Evolutionary conservation across 2,329 filamentous ascomycete genomes (phyloP).

Genomic region (Sarocladiaceae sp.): DNA sequence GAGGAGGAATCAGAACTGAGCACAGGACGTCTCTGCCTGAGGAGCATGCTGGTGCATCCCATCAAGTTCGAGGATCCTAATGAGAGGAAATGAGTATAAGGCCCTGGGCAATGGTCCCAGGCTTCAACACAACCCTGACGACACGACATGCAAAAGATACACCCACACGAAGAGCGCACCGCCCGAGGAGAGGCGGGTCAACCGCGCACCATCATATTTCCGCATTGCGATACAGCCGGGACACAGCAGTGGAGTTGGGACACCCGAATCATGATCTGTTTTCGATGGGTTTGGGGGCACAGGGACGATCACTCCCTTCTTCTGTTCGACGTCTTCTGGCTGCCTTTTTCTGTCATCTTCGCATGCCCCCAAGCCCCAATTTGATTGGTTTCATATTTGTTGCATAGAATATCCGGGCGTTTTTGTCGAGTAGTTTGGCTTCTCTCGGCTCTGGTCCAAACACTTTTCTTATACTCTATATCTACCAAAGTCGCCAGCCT

Average conservation of each 20-base stretch:
- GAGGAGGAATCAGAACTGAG: slow-evolving; percentile 38
- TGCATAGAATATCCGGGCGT: slow-evolving; percentile 9
- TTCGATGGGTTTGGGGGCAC: slow-evolving; percentile 6
- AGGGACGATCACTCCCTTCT: slow-evolving; percentile 4
- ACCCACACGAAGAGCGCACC: slow-evolving; percentile 1
- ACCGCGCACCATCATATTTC: slow-evolving; percentile 7
- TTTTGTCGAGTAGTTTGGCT: slow-evolving; percentile 4
- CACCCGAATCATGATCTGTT: slow-evolving; percentile 8
- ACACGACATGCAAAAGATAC: slow-evolving; percentile 4
- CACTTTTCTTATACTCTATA: neutral
- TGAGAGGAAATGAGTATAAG: slow-evolving; percentile 26
- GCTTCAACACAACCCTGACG: neutral
- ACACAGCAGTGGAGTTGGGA: slow-evolving; percentile 9
- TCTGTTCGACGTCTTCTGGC: slow-evolving; percentile 7
- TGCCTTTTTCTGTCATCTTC: slow-evolving; percentile 1
- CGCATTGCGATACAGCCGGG: slow-evolving; percentile 8
- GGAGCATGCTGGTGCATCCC: slow-evolving; percentile 75
- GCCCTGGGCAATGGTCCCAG: neutral
- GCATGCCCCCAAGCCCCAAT: neutral
- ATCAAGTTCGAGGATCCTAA: slow-evolving; percentile 60
- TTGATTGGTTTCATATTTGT: slow-evolving; percentile 6
- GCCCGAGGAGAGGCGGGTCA: neutral
- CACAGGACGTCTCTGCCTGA: slow-evolving; percentile 67
- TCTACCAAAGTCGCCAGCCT: too few relatives aligned
- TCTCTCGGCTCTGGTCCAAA: slow-evolving; percentile 4